Conservation (phyloP, 2,329 filamentous ascomycete species). For the Fusarium tuaranense region DNA sequence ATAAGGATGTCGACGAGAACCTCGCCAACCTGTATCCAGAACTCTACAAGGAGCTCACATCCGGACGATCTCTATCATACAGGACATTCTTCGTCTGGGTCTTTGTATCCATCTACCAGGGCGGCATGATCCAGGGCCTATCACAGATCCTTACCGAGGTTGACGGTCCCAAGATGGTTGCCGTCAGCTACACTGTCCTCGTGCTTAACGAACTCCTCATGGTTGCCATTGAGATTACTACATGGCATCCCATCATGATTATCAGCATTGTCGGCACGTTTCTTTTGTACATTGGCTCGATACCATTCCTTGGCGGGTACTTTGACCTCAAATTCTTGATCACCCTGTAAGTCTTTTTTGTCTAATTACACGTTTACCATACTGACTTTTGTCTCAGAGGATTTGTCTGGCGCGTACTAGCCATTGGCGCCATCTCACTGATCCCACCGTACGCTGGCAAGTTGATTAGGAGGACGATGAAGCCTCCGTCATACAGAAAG, state of each 20-base stretch:
- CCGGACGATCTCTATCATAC: conserved; percentile 87
- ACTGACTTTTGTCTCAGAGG: conserved; percentile 61
- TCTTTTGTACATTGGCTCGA: conserved; percentile 80
- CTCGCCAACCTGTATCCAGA: conserved; percentile 96
- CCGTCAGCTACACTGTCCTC: conserved; percentile 90
- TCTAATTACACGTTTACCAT: not conserved
- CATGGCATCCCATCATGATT: conserved; percentile 96
- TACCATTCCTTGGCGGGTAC: conserved; percentile 91
- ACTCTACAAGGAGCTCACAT: conserved; percentile 96
- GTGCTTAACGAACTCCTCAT: conserved; percentile 96
- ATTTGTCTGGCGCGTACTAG: conserved; percentile 89
- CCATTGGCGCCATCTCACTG: conserved; percentile 82
- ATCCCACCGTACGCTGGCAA: conserved; percentile 91
- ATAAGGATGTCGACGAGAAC: conserved; percentile 94
- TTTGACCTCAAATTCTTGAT: conserved; percentile 87
- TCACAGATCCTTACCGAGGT: conserved; percentile 88
- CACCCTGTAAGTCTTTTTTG: conserved; percentile 66
- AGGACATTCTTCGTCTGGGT: conserved; percentile 98
- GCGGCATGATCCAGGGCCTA: conserved; percentile 93
- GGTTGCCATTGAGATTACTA: conserved; percentile 96
- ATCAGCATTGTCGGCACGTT: conserved; percentile 85
- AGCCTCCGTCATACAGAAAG: conserved; percentile 94
- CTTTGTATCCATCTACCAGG: conserved; percentile 93
- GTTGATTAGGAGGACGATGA: conserved; percentile 84
- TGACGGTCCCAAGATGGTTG: conserved; percentile 81